Evolutionary conservation across 805 yeast species (phyloP), one percentile per base, ranked within the genome.

Genomic region (Yarrowia sp.): DNA sequence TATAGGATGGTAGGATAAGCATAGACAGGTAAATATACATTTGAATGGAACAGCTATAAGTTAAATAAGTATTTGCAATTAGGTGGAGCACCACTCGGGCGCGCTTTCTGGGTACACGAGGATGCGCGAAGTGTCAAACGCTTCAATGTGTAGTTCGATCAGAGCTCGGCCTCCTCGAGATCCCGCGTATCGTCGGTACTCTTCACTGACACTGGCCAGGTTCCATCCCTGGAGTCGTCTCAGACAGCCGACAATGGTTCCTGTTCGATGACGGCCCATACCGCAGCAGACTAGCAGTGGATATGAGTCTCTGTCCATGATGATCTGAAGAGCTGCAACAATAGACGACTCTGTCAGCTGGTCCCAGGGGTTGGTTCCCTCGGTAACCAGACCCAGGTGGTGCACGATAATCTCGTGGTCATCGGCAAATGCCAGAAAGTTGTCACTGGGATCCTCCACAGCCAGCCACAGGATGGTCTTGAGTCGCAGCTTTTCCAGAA

Each of bases 211-310:
- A 74, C 89, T 79, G n/a, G 98, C 97, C 73, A 93, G 78, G 72
- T 96, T 95, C 99, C 99, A 93, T n/a, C 96, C 93, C 80, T 95
- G 98, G 17, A 95, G 78, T 66, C 97, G 82, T 68, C 99, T 79
- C 53, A 93, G 78, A 75, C 99, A 93, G 0, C 99, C 99, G 66
- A 95, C 85, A 3, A 95, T 97, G 0, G 98, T 92, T 0, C 99
- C 99, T 0, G 98, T 92, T 69, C 99, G 81, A 75, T 93, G 99
- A 69, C 99, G 80, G 0, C 99, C 99, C 99, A 95, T 95, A 13
- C 98, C 97, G 71, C 98, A 95, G 75, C 98, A 95, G 4, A 92
- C 92, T 60, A 95, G 78, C 67, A 95, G 71, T 0, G 99, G 98
- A 71, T 90, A 90, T 73, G 86, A 85, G n/a, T 84, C 81, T 68